Percentiles rank a stretch among this genome's conserved stretches.
Evolutionary conservation across 2,329 filamentous ascomycete genomes (phyloP).

Genomic region (Trematosphaeria pertusa): DNA sequence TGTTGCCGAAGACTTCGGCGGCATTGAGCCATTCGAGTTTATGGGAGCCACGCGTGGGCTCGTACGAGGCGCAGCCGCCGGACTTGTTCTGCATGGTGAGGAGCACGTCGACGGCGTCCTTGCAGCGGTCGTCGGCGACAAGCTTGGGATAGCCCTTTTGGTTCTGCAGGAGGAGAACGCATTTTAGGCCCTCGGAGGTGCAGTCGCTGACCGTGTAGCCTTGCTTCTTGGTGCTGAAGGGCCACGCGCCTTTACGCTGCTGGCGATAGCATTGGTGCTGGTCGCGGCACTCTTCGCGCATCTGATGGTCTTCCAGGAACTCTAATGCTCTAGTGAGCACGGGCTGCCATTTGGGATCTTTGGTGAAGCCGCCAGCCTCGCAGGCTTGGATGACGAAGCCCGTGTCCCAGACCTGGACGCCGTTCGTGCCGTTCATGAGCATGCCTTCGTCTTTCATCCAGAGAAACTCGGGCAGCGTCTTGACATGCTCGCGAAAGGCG

Average conservation of each 20-base stretch:
- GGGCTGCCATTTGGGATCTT: slow-evolving; percentile 76
- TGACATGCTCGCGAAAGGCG: slow-evolving; percentile 77
- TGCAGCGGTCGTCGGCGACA: slow-evolving; percentile 78
- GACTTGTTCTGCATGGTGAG: slow-evolving; percentile 88
- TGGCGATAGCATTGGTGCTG: slow-evolving; percentile 87
- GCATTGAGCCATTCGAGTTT: slow-evolving; percentile 88
- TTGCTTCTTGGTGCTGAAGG: slow-evolving; percentile 90
- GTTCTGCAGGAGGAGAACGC: slow-evolving; percentile 83
- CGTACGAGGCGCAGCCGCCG: slow-evolving; percentile 90
- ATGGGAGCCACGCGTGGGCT: slow-evolving; percentile 78
- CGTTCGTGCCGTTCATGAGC: slow-evolving; percentile 95
- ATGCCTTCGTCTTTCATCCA: slow-evolving; percentile 95
- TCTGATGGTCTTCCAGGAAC: slow-evolving; percentile 91
- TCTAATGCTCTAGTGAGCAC: slow-evolving; percentile 84
- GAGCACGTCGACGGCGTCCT: slow-evolving; percentile 88
- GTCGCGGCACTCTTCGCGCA: slow-evolving; percentile 80
- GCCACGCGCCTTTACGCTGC: slow-evolving; percentile 91
- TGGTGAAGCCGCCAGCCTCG: slow-evolving; percentile 78
- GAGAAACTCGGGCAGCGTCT: slow-evolving; percentile 82
- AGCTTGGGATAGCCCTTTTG: slow-evolving; percentile 73
- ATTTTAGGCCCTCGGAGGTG: slow-evolving; percentile 87
- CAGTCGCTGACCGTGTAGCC: slow-evolving; percentile 97
- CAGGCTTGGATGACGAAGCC: slow-evolving; percentile 86
- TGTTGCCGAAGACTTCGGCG: slow-evolving; percentile 92
- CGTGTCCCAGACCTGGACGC: slow-evolving; percentile 98